Conservation (phyloP, 805 yeast species). For the Metschnikowia sp. region DNA sequence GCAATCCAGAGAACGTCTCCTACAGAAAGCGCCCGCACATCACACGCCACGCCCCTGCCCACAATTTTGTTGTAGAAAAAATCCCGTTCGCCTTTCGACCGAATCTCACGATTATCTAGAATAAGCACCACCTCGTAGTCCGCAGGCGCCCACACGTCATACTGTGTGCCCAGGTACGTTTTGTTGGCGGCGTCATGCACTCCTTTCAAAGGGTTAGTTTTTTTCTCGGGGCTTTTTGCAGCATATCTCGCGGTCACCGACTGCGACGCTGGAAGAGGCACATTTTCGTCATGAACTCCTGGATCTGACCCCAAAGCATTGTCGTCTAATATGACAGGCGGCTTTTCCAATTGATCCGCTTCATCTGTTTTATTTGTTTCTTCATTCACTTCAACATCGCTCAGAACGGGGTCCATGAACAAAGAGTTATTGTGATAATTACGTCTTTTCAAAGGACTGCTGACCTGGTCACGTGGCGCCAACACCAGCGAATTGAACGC, state of each 20-base stretch:
- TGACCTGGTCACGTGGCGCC: neutral
- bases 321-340: no score
- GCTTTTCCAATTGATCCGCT: no score
- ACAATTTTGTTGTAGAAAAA: slow-evolving; percentile 59
- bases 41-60: slow-evolving; percentile 47
- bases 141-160: slow-evolving; percentile 59
- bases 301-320: no score
- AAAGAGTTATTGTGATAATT: neutral
- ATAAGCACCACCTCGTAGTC: slow-evolving; percentile 58
- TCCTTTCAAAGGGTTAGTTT: no score
- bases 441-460: slow-evolving; percentile 3
- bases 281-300: no score
- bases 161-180: slow-evolving; percentile 24
- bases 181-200: slow-evolving; percentile 25
- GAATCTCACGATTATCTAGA: slow-evolving; percentile 80
- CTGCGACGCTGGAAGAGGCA: no score
- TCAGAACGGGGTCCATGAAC: no score
- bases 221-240: no score
- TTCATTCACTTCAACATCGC: neutral
- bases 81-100: slow-evolving; percentile 64
- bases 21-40: slow-evolving; percentile 58
- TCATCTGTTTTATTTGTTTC: neutral
- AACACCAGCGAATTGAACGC: slow-evolving; percentile 1
- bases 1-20: slow-evolving; percentile 96
- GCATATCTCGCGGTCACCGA: no score